phyloP scores from a whole-genome alignment of 345 rosid species.

The Schrenkiella parvula region DNA sequence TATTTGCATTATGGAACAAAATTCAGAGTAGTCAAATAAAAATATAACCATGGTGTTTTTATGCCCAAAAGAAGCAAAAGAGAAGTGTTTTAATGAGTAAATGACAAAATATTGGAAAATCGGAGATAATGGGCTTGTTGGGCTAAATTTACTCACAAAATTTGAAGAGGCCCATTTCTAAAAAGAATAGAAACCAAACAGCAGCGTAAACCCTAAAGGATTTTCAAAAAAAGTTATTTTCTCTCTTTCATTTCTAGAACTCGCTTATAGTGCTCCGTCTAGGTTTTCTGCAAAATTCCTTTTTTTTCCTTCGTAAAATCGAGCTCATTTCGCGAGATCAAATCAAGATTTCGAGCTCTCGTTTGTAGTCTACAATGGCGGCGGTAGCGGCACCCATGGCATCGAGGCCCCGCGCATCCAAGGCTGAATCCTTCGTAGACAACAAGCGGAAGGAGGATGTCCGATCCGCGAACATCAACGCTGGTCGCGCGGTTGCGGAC shows the following conservation, averaged over 20 bases:
- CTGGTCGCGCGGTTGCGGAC: conserved; percentile 77
- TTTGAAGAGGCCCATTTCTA: neutral
- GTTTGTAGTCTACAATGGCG: conserved; percentile 23
- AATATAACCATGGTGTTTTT: neutral
- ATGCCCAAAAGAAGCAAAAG: no score
- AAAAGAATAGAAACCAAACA: neutral
- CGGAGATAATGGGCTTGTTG: neutral
- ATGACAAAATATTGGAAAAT: no score
- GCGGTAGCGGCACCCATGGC: conserved; percentile 44
- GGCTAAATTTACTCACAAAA: neutral
- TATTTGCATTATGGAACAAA: neutral
- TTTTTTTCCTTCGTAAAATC: neutral
- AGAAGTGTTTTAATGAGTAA: no score
- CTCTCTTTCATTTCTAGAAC: conserved; percentile 17
- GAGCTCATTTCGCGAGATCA: neutral
- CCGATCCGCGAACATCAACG: conserved; percentile 76
- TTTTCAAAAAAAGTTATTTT: neutral
- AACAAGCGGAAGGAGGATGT: conserved; percentile 92
- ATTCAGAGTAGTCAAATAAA: neutral
- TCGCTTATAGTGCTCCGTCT: neutral
- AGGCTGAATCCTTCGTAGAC: conserved; percentile 90
- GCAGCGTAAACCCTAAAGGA: conserved; percentile 17
- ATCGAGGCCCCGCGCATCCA: conserved; percentile 50
- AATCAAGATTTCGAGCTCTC: conserved; percentile 15
- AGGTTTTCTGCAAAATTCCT: conserved; percentile 10